Percentiles rank a stretch among this genome's conserved stretches.
These are phyloP conservation scores for Exserohilum rostratum DNA, from an alignment of 2,329 filamentous ascomycete genomes.

Conservation along the genomic window DNA sequence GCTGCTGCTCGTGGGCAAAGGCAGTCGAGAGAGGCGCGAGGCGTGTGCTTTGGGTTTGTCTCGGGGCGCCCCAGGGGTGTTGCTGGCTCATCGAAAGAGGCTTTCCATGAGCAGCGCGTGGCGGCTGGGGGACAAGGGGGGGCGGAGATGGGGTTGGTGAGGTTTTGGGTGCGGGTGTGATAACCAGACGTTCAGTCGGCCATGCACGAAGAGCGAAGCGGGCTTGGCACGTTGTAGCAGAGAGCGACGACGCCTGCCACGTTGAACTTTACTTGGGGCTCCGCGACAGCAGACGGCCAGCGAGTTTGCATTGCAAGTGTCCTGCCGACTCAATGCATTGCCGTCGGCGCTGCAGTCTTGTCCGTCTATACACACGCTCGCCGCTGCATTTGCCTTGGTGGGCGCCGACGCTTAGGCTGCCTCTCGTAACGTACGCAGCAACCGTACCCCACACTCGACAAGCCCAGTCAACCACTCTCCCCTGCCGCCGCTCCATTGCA, in stretches of 20 bases:
- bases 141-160: constrained; percentile 15
- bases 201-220: constrained; percentile 14
- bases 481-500: neutral
- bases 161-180: constrained; percentile 26
- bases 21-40: constrained; percentile 63
- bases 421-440: neutral
- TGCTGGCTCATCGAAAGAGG: constrained; percentile 58
- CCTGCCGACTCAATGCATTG: neutral
- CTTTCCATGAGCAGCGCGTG: constrained; percentile 50
- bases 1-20: constrained; percentile 52
- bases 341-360: neutral
- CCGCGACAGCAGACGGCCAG: neutral
- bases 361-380: no score
- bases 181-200: constrained; percentile 20
- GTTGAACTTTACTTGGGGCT: constrained; percentile 1
- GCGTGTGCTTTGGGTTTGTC: constrained; percentile 61
- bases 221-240: constrained; percentile 12
- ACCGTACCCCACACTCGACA: constrained; percentile 3
- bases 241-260: constrained; percentile 15
- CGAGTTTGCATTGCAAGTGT: neutral
- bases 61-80: constrained; percentile 63
- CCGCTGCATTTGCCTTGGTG: neutral
- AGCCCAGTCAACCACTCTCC: neutral
- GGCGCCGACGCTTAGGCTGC: neutral
- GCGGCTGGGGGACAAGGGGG: constrained; percentile 29